Conservation (phyloP, 2,329 filamentous ascomycete genomes). For the Fusarium armeniacum region DNA sequence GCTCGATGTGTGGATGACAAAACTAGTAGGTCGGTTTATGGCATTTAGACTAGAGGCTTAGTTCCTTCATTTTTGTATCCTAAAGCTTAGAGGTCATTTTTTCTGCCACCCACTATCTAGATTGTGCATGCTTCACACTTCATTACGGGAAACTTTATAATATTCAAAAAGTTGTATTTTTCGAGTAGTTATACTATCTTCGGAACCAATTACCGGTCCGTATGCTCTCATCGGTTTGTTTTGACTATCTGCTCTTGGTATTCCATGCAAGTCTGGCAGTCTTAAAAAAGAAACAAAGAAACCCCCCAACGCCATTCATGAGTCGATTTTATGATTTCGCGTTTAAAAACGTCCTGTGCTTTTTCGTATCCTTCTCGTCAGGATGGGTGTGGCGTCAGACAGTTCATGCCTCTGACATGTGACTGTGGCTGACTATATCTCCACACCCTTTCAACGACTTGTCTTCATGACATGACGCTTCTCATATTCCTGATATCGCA, state of each 20-base stretch:
- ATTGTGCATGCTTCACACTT: background rate
- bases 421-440: constrained; percentile 36
- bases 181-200: constrained; percentile 17
- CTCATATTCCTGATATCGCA: constrained; percentile 27
- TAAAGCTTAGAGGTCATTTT: too few species aligned
- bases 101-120: too few species aligned
- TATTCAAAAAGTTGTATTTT: constrained; percentile 43
- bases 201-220: constrained; percentile 1
- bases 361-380: constrained; percentile 19
- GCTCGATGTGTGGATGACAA: too few species aligned
- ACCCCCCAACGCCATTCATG: constrained; percentile 49
- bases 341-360: constrained; percentile 36
- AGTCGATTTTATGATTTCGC: constrained; percentile 46
- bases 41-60: too few species aligned
- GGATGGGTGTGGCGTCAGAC: constrained; percentile 19
- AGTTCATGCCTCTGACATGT: constrained; percentile 38
- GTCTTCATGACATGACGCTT: constrained; percentile 26
- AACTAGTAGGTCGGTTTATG: too few species aligned
- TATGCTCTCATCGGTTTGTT: constrained; percentile 18
- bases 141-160: background rate
- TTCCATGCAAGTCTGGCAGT: constrained; percentile 37
- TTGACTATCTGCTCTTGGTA: constrained; percentile 38
- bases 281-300: constrained; percentile 39
- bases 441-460: constrained; percentile 38
- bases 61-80: too few species aligned